phyloP scores from a whole-genome alignment of 2,329 filamentous ascomycete genomes.

The Acarospora socialis region DNA sequence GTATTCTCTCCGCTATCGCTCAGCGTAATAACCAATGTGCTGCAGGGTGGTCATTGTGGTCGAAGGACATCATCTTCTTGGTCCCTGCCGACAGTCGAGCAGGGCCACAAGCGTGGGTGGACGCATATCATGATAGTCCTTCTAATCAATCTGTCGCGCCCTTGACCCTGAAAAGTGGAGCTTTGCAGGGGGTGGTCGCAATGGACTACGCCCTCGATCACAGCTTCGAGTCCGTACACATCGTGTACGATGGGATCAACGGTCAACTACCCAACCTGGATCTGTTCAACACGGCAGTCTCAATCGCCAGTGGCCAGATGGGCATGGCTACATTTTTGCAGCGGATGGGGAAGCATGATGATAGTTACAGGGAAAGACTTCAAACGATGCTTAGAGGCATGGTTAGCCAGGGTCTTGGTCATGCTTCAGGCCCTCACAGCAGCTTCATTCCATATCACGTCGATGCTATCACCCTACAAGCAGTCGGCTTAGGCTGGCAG shows the following conservation, averaged over 20 bases:
- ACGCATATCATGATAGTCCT: conserved; percentile 90
- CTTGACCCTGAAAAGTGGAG: conserved; percentile 79
- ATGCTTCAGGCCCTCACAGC: conserved; percentile 81
- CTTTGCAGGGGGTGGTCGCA: conserved; percentile 83
- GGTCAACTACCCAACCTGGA: conserved; percentile 92
- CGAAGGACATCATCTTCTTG: conserved; percentile 91
- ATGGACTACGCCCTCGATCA: conserved; percentile 80
- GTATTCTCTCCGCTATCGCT: too few species aligned
- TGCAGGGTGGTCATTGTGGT: conserved; percentile 87
- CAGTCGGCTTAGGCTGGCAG: conserved; percentile 84
- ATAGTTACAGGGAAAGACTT: conserved; percentile 68
- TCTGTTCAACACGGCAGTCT: conserved; percentile 83
- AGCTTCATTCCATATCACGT: conserved; percentile 97
- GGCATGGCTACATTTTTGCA: conserved; percentile 73
- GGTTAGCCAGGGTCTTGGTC: conserved; percentile 78
- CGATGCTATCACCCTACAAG: conserved; percentile 85
- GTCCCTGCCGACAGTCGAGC: conserved; percentile 78
- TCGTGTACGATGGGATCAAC: conserved; percentile 91
- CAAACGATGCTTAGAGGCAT: conserved; percentile 84
- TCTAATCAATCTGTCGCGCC: conserved; percentile 54
- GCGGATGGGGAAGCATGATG: conserved; percentile 64
- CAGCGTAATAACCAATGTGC: too few species aligned
- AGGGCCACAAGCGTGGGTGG: conserved; percentile 91
- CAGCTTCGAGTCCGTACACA: conserved; percentile 73
- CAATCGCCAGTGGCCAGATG: conserved; percentile 83